These are phyloP conservation scores for Nymphaea colorata DNA, from an alignment of 164 flowering plant genomes.

Conservation along the genomic window DNA sequence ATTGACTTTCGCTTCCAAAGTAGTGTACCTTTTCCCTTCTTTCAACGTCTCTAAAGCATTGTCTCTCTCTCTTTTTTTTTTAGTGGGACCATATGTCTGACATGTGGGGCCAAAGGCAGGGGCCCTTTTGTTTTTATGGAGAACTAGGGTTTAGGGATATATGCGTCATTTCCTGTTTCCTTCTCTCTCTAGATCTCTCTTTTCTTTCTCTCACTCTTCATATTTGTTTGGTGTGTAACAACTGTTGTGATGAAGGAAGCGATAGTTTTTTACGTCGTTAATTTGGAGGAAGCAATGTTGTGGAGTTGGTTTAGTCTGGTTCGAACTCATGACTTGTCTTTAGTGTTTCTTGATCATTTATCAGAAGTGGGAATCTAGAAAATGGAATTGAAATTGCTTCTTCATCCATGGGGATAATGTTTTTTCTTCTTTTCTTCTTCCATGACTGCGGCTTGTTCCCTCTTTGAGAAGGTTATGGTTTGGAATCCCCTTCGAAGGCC, in stretches of 20 bases:
- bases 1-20: constrained; percentile 50
- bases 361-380: no score
- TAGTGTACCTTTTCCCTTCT: background rate
- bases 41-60: background rate
- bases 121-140: background rate
- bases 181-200: background rate
- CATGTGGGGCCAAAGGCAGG: no score
- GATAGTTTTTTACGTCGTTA: no score
- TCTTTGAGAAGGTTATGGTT: no score
- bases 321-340: background rate
- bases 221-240: background rate
- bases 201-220: no score
- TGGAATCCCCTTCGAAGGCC: no score
- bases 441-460: no score
- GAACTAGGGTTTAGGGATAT: background rate
- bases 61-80: background rate
- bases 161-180: background rate
- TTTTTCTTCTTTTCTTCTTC: no score
- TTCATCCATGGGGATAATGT: no score
- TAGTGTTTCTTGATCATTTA: no score
- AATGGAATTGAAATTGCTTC: no score
- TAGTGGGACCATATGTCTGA: no score
- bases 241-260: background rate
- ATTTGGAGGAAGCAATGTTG: background rate
- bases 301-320: background rate